Evolutionary conservation across 805 yeast genomes (phyloP), one percentile per base, ranked within the genome.

Genomic region (Candida chauliodis): DNA sequence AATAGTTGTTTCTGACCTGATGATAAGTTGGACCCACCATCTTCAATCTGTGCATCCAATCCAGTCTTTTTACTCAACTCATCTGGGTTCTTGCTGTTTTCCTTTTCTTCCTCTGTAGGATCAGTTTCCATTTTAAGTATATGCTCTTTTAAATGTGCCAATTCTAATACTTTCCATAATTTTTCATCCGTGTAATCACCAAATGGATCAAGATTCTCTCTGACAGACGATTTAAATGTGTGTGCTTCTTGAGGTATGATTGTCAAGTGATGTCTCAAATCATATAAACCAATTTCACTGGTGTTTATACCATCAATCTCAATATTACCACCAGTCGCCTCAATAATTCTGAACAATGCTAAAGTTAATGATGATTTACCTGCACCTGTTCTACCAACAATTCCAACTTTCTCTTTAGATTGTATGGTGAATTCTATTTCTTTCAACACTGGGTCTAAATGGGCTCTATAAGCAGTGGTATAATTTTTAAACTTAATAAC

Each of bases 141-240:
- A 51, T 84, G 93, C 2, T 66, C 66, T 52, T 82, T 81, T 63
- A 89, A 67, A 55, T 88, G 95, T 0, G 95, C 77, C 31, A 87
- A 65, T 49, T 82, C 88, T 38, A 89, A 66, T 0, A 82, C 93
- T 21, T 70, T 66, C 95, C 95, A 88, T 11, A 89, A 70, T 44
- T 81, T 75, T 11, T 80, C 83, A 58, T 88, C 96, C 2, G 75
- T 63, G 55, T 77, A 78, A 35, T 63, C 66, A 16, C 72, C 64
- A 2, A 84, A 78, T 18, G 98, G 98, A 58, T 91, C 98, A 48
- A 91, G 71, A 58, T 89, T 89, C 34, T 86, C 84, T 51, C 96
- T 73, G 9, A 89, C 66, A 0, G 93, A 75, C 25, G 96, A 96
- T 63, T 85, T 86, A 55, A 90, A 83, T 7, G 86, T 87, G 58